Evolutionary conservation across 169 alveolate species (phyloP).

Genomic region (Eimeria praecox): DNA sequence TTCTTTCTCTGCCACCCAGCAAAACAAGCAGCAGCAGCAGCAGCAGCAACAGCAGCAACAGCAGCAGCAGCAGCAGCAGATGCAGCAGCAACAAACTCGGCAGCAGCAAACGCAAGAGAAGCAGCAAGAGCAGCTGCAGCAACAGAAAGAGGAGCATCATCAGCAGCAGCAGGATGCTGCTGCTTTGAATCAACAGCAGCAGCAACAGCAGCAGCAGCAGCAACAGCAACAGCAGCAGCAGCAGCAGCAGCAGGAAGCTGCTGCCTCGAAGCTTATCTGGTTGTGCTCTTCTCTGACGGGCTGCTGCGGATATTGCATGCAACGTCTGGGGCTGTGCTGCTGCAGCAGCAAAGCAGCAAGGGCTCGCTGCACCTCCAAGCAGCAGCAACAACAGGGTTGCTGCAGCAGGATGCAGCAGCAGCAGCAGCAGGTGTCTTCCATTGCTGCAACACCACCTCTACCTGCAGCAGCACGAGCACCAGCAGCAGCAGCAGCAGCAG

Average conservation of each 20-base stretch:
- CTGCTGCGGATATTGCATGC: constrained; percentile 8
- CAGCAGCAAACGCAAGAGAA: not conserved
- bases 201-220: not conserved
- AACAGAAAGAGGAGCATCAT: not conserved
- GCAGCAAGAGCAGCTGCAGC: not conserved
- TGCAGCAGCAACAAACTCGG: not conserved
- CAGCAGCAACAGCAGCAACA: not conserved
- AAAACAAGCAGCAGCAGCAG: not conserved
- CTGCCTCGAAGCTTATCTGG: not conserved
- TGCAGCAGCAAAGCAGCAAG: constrained; percentile 31
- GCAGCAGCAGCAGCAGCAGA: not conserved
- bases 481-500: constrained; percentile 39
- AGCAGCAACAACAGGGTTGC: not conserved
- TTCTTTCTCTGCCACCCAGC: not conserved
- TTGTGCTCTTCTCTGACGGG: constrained; percentile 16
- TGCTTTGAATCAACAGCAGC: not conserved
- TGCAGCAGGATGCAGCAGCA: not conserved
- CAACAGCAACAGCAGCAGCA: not conserved
- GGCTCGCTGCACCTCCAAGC: constrained; percentile 28
- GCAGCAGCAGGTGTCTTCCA: not conserved
- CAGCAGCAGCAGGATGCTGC: not conserved
- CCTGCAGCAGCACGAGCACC: constrained; percentile 49
- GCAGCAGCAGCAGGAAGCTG: not conserved
- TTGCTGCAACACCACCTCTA: not conserved
- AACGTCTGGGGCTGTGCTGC: constrained; percentile 30